Base-by-base conservation (phyloP, 352 stramenopile genomes). In the Pythium utonaiense region DNA sequence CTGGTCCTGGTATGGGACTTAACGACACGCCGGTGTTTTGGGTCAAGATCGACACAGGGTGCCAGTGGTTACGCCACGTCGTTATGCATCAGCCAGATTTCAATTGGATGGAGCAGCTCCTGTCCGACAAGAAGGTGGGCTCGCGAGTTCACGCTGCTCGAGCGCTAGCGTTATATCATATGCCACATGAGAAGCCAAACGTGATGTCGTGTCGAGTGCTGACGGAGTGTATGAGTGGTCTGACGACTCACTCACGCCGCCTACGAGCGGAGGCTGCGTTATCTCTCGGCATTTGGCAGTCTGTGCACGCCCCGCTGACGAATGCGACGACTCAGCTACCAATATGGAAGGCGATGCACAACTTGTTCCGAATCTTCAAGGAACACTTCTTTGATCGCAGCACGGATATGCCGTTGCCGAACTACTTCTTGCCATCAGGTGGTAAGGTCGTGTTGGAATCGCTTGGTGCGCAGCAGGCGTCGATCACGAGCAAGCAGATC, bases 61-160 rank as follows among this genome's bases (percentile, higher is more conserved):
- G 73, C 56, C 71, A 78, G 22, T 94, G 85, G 85, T 60, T 94
- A 3, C 71, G 83, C 7, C 85, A 94, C 42, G 80, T 94, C 1
- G 85, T 94, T 13, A 89, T 94, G 80, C 81, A 94, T 38, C 85
- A 94, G 40, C 85, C 85, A 3, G 85, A 94, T 45, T 94, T 93
- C 54, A 94, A 94, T 66, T 94, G 85, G 85, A 93, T 93, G 81
- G 85, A 94, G 69, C 85, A 94, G 51, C 58, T 94, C 1, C 53
- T 93, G 19, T 91, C 80, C 0, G 85, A 94, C 67, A 91, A 91
- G 48, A 91, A 91, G 53, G 84, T 94, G 9, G 80, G 80, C 0
- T 91, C 85, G 0, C 77, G 83, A n/a, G 82, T 94, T 4, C 83
- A 94, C 51, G 85, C 85, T 6, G 83, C 83, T 8, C 78, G 85